phyloP scores from a whole-genome alignment of 257 asterid species.

The Solanum peruvianum region DNA sequence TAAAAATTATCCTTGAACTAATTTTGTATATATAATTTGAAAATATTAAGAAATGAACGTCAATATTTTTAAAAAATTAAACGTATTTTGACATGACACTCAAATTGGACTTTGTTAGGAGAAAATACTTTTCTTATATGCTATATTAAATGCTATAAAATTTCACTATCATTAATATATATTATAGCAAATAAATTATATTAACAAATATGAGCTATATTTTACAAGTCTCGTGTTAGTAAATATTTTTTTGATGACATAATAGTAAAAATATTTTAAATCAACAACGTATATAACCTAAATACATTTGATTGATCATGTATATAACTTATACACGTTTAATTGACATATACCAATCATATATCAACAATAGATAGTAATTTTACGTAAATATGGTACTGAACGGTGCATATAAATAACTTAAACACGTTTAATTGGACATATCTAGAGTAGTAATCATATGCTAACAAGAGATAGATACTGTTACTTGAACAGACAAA shows the following conservation, averaged over 20 bases:
- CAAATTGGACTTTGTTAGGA: background rate
- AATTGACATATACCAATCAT: background rate
- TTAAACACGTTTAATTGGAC: background rate
- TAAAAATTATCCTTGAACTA: background rate
- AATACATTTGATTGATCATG: background rate
- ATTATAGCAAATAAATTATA: too few species aligned
- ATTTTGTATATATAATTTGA: background rate
- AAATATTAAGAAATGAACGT: background rate
- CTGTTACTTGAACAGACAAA: constrained; percentile 37
- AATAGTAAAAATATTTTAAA: too few species aligned
- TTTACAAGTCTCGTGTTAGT: background rate
- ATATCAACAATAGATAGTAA: background rate
- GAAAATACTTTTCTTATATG: background rate
- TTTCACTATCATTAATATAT: too few species aligned
- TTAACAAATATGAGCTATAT: too few species aligned
- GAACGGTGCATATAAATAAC: background rate
- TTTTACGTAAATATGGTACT: constrained; percentile 14
- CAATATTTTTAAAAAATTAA: background rate
- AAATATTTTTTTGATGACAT: too few species aligned
- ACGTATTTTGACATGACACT: background rate
- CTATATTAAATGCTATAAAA: too few species aligned
- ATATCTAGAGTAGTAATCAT: background rate
- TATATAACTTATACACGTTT: background rate
- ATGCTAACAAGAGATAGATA: background rate
- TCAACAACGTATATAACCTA: too few species aligned